Conservation (phyloP, 768 basidiomycete genomes). For the Tulasnella sp. region DNA sequence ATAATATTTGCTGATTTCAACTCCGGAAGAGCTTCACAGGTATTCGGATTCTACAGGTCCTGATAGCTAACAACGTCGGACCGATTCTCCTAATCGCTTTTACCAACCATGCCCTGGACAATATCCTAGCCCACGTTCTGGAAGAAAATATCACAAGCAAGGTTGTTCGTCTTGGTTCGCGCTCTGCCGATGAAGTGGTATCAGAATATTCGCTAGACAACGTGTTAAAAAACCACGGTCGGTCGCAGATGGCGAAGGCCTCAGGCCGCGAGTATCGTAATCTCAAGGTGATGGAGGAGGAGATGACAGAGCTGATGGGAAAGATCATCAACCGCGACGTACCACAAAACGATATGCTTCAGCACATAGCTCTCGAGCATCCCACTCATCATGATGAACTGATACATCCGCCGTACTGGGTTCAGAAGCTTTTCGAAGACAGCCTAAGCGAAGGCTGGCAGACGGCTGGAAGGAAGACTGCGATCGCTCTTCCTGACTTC, state of each 20-base stretch:
- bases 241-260: constrained; percentile 32
- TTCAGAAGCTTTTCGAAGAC: constrained; percentile 23
- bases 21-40: constrained; percentile 48
- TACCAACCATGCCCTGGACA: constrained; percentile 71
- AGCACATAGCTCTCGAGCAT: constrained; percentile 35
- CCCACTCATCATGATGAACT: constrained; percentile 40
- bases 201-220: background rate
- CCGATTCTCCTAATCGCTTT: constrained; percentile 52
- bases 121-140: constrained; percentile 51
- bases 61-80: constrained; percentile 40
- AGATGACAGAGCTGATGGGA: constrained; percentile 39
- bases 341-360: constrained; percentile 30
- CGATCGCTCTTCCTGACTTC: constrained; percentile 31
- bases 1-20: background rate
- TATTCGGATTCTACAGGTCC: constrained; percentile 53
- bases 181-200: constrained; percentile 19
- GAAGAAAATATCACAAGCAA: constrained; percentile 54
- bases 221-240: too few species aligned
- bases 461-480: constrained; percentile 17
- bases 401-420: constrained; percentile 38
- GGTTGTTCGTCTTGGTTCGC: constrained; percentile 56
- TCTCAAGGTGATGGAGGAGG: constrained; percentile 36
- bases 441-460: constrained; percentile 26
- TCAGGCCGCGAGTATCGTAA: constrained; percentile 28
- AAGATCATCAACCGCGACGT: constrained; percentile 29